A percentile compares a stretch with the other conserved stretches of the same genome.
phyloP scores from a whole-genome alignment of 306 rosid genomes.

The Rosa rugosa region DNA sequence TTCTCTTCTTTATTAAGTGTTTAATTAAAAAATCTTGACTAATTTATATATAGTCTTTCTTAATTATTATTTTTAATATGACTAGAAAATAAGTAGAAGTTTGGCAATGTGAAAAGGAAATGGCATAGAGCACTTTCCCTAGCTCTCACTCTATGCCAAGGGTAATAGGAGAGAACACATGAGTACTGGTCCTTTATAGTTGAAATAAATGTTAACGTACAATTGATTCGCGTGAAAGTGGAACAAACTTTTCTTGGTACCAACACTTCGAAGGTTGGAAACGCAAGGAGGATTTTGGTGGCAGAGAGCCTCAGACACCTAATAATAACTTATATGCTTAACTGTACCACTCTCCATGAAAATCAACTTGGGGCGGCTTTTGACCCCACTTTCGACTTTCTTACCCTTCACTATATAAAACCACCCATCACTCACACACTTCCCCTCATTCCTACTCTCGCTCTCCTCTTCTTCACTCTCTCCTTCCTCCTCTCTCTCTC shows the following conservation, averaged over 20 bases:
- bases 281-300: constrained; percentile 59
- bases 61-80: too few species aligned
- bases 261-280: constrained; percentile 61
- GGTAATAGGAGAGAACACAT: constrained; percentile 1
- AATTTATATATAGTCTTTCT: too few species aligned
- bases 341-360: not conserved
- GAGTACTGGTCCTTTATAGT: constrained; percentile 17
- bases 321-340: not conserved
- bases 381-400: constrained; percentile 15
- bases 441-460: constrained; percentile 13
- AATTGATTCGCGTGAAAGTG: constrained; percentile 34
- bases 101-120: not conserved
- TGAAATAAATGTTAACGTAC: constrained; percentile 24
- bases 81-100: not conserved
- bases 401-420: constrained; percentile 26
- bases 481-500: not conserved
- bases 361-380: constrained; percentile 8
- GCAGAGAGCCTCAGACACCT: constrained; percentile 27
- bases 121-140: not conserved
- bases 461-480: constrained; percentile 19
- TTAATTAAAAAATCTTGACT: too few species aligned
- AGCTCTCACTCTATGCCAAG: not conserved
- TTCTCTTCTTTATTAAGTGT: too few species aligned
- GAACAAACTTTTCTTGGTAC: constrained; percentile 42
- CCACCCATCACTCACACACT: constrained; percentile 10